Evolutionary conservation across 2,329 filamentous ascomycete genomes (phyloP), one percentile per base, ranked within the genome.

Genomic region (Graphiopsis chlorocephala): DNA sequence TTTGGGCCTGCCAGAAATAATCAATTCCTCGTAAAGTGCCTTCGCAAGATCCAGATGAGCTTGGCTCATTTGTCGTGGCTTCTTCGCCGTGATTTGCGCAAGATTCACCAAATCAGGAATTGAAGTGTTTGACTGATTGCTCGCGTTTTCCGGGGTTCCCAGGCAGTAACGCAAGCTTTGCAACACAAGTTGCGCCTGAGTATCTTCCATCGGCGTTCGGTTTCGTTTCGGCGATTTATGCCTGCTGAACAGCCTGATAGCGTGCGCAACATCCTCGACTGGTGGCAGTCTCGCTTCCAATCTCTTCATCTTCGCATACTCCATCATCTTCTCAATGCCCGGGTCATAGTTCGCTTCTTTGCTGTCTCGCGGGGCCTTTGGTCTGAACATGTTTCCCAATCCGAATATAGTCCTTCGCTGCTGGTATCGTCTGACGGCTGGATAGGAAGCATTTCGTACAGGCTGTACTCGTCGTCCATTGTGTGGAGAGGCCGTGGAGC

Each of bases 251-350:
- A 82, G 78, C 63, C 79, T 82, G 75, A 90, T 88, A 5, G 90
- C 91, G 38, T 84, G 80, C 0, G 86, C 77, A 2, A 97, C 80
- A 35, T 90, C 86, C n/a, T 82, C 75, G 3, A 82, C 79, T 0
- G 85, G 77, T 17, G 91, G 92, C 11, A 86, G 84, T 35, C 92
- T 85, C 38, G 88, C 81, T 60, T 85, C 83, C 64, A 90, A 84
- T 60, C 85, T 82, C 69, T 88, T 79, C 66, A 86, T 85, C 69
- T 86, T 85, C 61, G 85, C 81, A 75, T 92, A 85, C 65, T 90
- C 85, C 71, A 90, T 84, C 79, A 97, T 86, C 17, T 84, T 85
- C 68, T 87, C 86, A 72, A 93, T 85, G 61, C 92, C 93, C 0
- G 86, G 90, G 72, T 88, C 90, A 66, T 88, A 80, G 70, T 88